Evolutionary conservation across 805 yeast genomes (phyloP).

Genomic region (Metschnikowia drakensbergensis): DNA sequence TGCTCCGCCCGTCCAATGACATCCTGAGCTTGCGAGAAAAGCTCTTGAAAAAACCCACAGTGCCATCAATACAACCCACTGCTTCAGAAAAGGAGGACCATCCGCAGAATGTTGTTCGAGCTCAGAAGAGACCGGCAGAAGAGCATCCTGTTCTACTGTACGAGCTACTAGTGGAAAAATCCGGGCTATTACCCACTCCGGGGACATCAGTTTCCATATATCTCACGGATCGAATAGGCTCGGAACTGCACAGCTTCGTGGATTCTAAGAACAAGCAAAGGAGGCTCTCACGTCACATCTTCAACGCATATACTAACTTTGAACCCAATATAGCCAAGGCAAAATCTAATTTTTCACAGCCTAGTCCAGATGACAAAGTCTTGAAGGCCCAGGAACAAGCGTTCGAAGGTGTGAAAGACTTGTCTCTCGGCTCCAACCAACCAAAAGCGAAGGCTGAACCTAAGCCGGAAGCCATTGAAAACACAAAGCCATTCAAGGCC

Average conservation of each 20-base stretch:
- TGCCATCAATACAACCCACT: not conserved
- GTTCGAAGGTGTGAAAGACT: constrained; percentile 30
- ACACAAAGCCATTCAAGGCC: constrained; percentile 42
- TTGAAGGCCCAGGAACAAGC: constrained; percentile 53
- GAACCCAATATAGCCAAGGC: constrained; percentile 39
- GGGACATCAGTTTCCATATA: constrained; percentile 7
- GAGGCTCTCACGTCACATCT: constrained; percentile 16
- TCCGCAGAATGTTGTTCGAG: not conserved
- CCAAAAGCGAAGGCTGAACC: constrained; percentile 9
- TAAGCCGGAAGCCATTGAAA: constrained; percentile 14
- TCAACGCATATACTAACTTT: constrained; percentile 41
- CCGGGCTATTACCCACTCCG: constrained; percentile 9
- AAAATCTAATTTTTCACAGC: constrained; percentile 53
- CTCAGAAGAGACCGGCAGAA: not conserved
- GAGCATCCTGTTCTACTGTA: constrained; percentile 1
- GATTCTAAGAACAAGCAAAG: constrained; percentile 8
- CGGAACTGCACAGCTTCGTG: not conserved
- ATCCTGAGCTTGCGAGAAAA: not conserved
- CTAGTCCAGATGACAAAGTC: constrained; percentile 81
- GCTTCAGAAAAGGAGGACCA: not conserved
- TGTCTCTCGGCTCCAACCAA: constrained; percentile 20
- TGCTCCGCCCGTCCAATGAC: not conserved
- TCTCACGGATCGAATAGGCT: constrained; percentile 2
- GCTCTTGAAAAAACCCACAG: not conserved
- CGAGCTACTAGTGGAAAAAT: constrained; percentile 8